Base-by-base conservation (phyloP, 108 stramenopile species). In the Craspedostauros australis region DNA sequence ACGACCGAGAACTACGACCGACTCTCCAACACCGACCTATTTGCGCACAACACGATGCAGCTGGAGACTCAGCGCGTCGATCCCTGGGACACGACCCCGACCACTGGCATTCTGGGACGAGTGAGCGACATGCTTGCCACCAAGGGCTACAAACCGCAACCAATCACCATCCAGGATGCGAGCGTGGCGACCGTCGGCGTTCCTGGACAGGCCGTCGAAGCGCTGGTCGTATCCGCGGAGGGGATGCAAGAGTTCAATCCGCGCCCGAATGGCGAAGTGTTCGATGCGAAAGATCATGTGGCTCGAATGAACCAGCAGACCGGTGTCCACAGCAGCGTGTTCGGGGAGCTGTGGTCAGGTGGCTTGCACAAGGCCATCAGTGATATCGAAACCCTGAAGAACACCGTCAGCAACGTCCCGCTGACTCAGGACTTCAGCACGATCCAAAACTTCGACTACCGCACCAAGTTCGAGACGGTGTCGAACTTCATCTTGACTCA, bases 311-410 rank as follows among this genome's bases (percentile, higher is more conserved):
- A 84, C 55, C 56, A 43, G 24, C 53, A 39, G 40, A 73, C 68
- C 8, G 18, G 33, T 23, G 8, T 36, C 26, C 39, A 58, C 19
- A 66, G 59, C 49, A 62, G 69, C 19, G 38, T 77, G 7, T 84
- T 73, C 62, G 73, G 50, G 20, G 79, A 84, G 25, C 46, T 38
- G 0, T 80, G 76, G 76, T 73, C 83, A 22, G 55, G 64, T 20
- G 59, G 62, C 39, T 42, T 84, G 0, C 14, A 46, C 24, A 45
- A 70, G 34, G 74, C 70, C 36, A 46, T 68, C 36, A 15, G 30
- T 0, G 22, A 77, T n/a, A 23, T 50, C 41, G 30, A 32, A 65
- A 19, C 58, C 56, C 27, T 50, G 60, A 7, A 22, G 34, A 22
- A 15, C 1, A 18, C 7, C 11, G 34, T 15, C 25, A n/a, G n/a